Percentiles rank a stretch among this genome's conserved stretches.
phyloP scores from a whole-genome alignment of 2,329 filamentous ascomycete genomes.

The Trichophyton equinum region DNA sequence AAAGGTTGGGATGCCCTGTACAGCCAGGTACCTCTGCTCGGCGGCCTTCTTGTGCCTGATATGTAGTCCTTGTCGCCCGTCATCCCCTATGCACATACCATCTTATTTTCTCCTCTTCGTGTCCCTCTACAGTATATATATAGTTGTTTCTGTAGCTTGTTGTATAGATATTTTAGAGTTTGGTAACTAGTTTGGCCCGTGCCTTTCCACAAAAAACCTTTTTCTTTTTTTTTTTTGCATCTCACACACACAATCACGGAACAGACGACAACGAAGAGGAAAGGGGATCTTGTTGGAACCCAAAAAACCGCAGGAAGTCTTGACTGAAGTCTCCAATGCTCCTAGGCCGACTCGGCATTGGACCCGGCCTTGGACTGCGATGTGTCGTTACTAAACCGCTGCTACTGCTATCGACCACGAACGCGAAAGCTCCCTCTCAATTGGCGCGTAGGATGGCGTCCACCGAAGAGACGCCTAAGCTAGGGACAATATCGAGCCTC shows the following conservation, averaged over 20 bases:
- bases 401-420: not conserved
- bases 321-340: not conserved
- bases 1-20: constrained; percentile 68
- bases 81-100: not conserved
- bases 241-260: not conserved
- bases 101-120: not conserved
- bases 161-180: not conserved
- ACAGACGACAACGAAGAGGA: not conserved
- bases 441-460: constrained; percentile 10
- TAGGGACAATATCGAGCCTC: constrained; percentile 15
- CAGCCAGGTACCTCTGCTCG: constrained; percentile 45
- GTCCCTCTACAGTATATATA: not conserved
- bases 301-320: not conserved
- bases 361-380: not conserved
- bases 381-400: not conserved
- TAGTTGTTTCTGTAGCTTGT: not conserved
- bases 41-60: constrained; percentile 13
- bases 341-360: not conserved
- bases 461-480: constrained; percentile 6
- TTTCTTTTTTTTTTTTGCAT: not conserved
- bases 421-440: not conserved
- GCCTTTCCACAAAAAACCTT: not conserved
- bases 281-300: too few species aligned
- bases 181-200: not conserved
- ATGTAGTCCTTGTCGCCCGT: not conserved